Base-by-base conservation (phyloP, 306 rosid genomes). In the Glycyrrhiza uralensis region DNA sequence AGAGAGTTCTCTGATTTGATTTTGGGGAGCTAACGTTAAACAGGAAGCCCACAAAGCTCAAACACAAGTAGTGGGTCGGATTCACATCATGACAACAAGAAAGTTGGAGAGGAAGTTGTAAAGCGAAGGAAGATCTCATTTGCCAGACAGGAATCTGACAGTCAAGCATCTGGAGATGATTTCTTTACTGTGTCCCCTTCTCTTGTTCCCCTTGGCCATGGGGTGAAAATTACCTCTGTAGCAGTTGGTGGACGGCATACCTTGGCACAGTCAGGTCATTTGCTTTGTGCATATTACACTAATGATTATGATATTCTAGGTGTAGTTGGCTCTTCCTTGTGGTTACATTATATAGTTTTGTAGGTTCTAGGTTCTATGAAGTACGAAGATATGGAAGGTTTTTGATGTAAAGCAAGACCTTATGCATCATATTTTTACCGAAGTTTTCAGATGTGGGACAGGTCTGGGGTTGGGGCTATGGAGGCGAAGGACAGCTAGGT, bases 401-500 rank as follows among this genome's bases (percentile, higher is more conserved):
- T 89, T 88, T 92, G 84, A 87, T 88, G 89, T 89, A 89, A 87
- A 65, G 88, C 84, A 81, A 82, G 93, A 80, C 83, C 82, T 92
- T 96, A 85, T 90, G 96, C 84, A 79, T 81, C 93, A 87, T 87
- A 76, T 82, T 85, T 85, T 90, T 82, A 88, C 93, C 85, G 55
- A 84, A 90, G 91, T 90, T 92, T 92, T 86, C 92, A 93, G 97
- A 90, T 93, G 74, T 90, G 96, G 96, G 96, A 85, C 97, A 93
- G 97, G 98, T 90, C 72, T 93, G 98, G 98, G 98, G 98, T 84
- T 93, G 98, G 97, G 98, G 98, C 93, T 89, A 93, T 78, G 98
- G 98, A 84, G 98, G 97, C 8, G 97, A 93, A 85, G 98, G 98
- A 59, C 98, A 93, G 76, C 95, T 93, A 66, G 98, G 98, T 80